Base-by-base conservation (phyloP, 2,329 filamentous ascomycete species). In the Chaetomiaceae sp. region DNA sequence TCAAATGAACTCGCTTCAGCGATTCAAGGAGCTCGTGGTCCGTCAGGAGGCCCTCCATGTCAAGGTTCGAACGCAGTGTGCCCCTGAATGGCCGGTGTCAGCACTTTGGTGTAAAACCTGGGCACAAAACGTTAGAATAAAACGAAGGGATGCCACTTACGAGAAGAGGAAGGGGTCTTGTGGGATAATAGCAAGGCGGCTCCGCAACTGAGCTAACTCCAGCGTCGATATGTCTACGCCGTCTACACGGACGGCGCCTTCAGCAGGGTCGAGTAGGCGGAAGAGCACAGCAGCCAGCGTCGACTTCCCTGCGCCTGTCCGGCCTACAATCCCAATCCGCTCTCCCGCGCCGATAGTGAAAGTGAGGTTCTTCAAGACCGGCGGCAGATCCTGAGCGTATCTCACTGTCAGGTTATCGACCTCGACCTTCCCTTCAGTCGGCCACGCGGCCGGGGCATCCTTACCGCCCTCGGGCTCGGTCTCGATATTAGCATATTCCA, bases 101-200 rank as follows among this genome's bases (percentile, higher is more conserved):
- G 42, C 27, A 32, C 14, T 35, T 11, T 7, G 3, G 4, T n/a
- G 17, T 10, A 18, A 29, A 8, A n/a, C 7, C n/a, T n/a, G 8
- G 17, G 22, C 2, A 20, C 7, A 34, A 41, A 14, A n/a, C 1
- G 8, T n/a, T 15, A 19, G 10, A 14, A 7, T 4, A 30, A 20
- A 32, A 17, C n/a, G 27, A 22, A 6, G 4, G 19, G 19, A n/a
- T 14, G 10, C 12, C 20, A 22, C 51, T 52, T 44, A 55, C 42
- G 75, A 74, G 68, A 84, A 84, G 4, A 84, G 67, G 2, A 80
- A 83, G 1, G 81, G 80, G 48, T 84, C 81, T 58, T 84, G 81
- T 0, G 81, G 81, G 47, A 84, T 84, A 57, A 84, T 84, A 35
- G 76, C 74, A 6, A 84, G 67, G 20, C 79, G 72, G 38, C 74